Base-by-base conservation (phyloP, 176 grass and related monocot species). In the Rhynchospora breviuscula region DNA sequence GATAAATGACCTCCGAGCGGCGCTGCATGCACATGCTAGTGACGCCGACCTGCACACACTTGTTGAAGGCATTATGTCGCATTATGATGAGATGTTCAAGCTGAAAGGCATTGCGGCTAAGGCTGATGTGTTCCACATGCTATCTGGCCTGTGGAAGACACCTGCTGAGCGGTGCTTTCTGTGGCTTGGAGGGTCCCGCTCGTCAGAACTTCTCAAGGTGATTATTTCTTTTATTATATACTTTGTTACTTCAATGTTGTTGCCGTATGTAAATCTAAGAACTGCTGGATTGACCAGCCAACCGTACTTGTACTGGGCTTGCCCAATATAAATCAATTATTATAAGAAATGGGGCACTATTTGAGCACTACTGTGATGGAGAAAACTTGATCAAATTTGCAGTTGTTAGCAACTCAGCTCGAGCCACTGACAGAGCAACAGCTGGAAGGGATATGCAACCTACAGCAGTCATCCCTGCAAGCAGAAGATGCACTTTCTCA, bases 141-240 rank as follows among this genome's bases (percentile, higher is more conserved):
- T 94, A 51, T 98, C 95, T 5, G 95, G 95, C 63, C 94, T 94
- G 95, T 98, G 95, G 95, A 94, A 98, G 75, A 91, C 95, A n/a
- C 95, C 95, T 74, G 92, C 95, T 5, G 95, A 98, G 85, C 92
- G 95, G 73, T 94, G 92, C 84, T 98, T 98, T 83, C 85, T 98
- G 85, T 98, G 95, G 95, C 84, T 98, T 62, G 95, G 95, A 52
- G 95, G 95, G 65, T 98, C 94, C 51, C 87, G 90, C 84, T 93
- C 92, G n/a, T 98, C 95, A 58, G 95, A 98, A 56, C 85, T 98
- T 83, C 90, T 98, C 35, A 97, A 97, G 91, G 90, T 93, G 87
- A 75, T 10, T 43, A 80, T 90, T 8, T 67, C 18, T 68, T 87
- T 18, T 35, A 33, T 74, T 76, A 86, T 83, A 57, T 82, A 53